These are phyloP conservation scores for Aegilops sharonensis DNA, from an alignment of 176 grass and related monocot species.

Conservation along the genomic window DNA sequence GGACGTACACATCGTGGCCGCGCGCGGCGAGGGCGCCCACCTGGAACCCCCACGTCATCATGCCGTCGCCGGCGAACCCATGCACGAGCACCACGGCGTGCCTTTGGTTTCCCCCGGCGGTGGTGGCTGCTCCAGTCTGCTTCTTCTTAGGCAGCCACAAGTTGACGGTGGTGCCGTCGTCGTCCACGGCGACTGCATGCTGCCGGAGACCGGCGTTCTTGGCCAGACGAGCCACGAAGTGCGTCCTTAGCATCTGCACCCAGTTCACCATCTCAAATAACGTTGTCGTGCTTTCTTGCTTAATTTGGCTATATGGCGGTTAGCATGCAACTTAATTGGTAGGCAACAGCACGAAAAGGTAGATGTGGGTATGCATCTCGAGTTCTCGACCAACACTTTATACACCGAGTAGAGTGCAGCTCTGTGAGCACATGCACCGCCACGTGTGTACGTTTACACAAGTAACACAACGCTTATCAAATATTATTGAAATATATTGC, in stretches of 20 bases:
- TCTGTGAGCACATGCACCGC: too few relatives aligned
- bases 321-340: too few relatives aligned
- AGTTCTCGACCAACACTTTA: too few relatives aligned
- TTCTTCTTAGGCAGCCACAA: conserved; percentile 30
- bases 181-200: conserved; percentile 35
- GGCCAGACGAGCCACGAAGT: conserved; percentile 28
- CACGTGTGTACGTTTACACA: too few relatives aligned
- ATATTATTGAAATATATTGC: too few relatives aligned
- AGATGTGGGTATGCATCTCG: too few relatives aligned
- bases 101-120: not conserved
- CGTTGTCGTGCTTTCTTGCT: not conserved
- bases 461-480: too few relatives aligned
- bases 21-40: conserved; percentile 16
- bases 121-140: not conserved
- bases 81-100: conserved; percentile 56
- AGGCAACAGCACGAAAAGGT: too few relatives aligned
- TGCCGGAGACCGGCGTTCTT: conserved; percentile 37
- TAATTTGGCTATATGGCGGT: not conserved
- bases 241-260: conserved; percentile 1
- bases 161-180: conserved; percentile 33
- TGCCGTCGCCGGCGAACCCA: conserved; percentile 58
- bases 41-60: conserved; percentile 53
- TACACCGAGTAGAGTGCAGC: too few relatives aligned
- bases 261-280: conserved; percentile 45
- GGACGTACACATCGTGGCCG: conserved; percentile 59